phyloP scores from a whole-genome alignment of 768 basidiomycete genomes.

The Russula lepida region DNA sequence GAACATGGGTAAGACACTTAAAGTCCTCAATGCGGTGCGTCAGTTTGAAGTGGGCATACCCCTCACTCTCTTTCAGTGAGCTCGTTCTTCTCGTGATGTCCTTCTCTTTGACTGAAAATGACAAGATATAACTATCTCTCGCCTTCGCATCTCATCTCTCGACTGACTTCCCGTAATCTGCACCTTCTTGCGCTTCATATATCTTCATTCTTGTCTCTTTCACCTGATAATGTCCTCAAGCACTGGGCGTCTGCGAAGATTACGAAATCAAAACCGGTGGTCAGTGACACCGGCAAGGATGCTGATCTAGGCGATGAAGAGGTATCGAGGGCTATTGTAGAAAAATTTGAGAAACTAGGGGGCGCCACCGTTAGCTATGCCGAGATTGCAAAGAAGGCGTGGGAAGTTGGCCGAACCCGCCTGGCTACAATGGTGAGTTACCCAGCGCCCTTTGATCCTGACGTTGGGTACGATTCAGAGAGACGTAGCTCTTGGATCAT shows the following conservation, averaged over 20 bases:
- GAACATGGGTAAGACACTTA: constrained; percentile 83
- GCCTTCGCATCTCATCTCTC: constrained; percentile 69
- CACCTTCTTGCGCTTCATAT: constrained; percentile 91
- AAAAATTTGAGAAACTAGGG: constrained; percentile 80
- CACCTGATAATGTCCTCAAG: constrained; percentile 79
- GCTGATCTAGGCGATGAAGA: constrained; percentile 64
- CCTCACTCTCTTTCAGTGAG: constrained; percentile 84
- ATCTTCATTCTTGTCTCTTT: constrained; percentile 73
- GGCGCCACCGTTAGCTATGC: constrained; percentile 81
- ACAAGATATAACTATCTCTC: constrained; percentile 74
- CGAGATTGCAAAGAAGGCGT: constrained; percentile 88
- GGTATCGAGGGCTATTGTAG: constrained; percentile 75
- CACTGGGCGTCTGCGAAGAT: constrained; percentile 98
- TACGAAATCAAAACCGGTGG: constrained; percentile 52
- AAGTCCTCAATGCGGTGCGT: constrained; percentile 89
- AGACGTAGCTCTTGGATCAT: constrained; percentile 72
- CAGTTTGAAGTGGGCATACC: constrained; percentile 91
- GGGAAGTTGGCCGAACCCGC: constrained; percentile 74
- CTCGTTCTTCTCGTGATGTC: constrained; percentile 5
- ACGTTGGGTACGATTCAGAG: not conserved
- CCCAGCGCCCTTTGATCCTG: not conserved
- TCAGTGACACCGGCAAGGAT: constrained; percentile 44
- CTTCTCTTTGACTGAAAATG: not conserved
- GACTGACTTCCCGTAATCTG: constrained; percentile 78
- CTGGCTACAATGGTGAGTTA: constrained; percentile 71